phyloP scores from a whole-genome alignment of 1,139 yeast species.

The Yamadazyma dushanensis region DNA sequence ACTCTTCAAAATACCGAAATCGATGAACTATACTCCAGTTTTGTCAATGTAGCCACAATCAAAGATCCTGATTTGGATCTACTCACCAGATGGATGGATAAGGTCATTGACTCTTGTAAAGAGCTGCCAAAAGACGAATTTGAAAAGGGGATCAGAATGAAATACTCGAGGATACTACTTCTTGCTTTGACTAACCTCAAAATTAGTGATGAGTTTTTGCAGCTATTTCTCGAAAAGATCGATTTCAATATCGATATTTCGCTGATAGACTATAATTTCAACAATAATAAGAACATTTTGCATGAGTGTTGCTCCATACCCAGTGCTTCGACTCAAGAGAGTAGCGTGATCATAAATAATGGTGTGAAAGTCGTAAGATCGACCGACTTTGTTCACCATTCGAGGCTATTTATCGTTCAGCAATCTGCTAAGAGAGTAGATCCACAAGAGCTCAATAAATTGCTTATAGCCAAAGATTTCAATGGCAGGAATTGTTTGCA shows the following conservation, averaged over 20 bases:
- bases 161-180: slow-evolving; percentile 64
- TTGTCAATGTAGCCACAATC: slow-evolving; percentile 57
- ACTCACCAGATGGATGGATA: slow-evolving; percentile 52
- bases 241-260: slow-evolving; percentile 43
- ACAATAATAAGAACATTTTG: slow-evolving; percentile 39
- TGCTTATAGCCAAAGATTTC: slow-evolving; percentile 50
- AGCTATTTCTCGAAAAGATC: slow-evolving; percentile 45
- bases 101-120: slow-evolving; percentile 32
- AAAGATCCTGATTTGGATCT: slow-evolving; percentile 46
- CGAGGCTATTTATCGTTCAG: slow-evolving; percentile 40
- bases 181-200: slow-evolving; percentile 56
- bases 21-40: slow-evolving; percentile 68
- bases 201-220: slow-evolving; percentile 49
- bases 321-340: slow-evolving; percentile 32
- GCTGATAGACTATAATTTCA: slow-evolving; percentile 40
- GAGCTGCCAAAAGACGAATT: slow-evolving; percentile 16
- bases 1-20: slow-evolving; percentile 36
- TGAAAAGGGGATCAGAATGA: slow-evolving; percentile 24
- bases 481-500: slow-evolving; percentile 86
- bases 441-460: slow-evolving; percentile 19
- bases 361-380: slow-evolving; percentile 47
- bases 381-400: slow-evolving; percentile 43
- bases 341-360: slow-evolving; percentile 37
- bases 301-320: slow-evolving; percentile 50
- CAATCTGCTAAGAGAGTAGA: slow-evolving; percentile 29